Evolutionary conservation across 176 grass and related monocot genomes (phyloP), one percentile per base, ranked within the genome.

Genomic region (Phragmites australis): DNA sequence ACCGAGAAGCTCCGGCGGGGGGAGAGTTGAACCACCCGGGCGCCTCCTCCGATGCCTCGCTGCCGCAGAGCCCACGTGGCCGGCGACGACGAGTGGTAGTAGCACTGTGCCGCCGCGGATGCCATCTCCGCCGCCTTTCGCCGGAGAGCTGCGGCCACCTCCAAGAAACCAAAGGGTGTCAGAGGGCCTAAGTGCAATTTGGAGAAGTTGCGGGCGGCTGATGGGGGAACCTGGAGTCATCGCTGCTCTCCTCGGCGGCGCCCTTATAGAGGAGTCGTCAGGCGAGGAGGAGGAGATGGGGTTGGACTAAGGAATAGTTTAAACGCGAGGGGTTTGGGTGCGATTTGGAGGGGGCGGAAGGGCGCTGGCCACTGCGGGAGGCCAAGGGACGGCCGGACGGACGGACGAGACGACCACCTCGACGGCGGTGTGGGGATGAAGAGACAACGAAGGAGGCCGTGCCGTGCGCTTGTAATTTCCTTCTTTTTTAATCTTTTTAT

Each of bases 101-200:
- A 82, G 52, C 75, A 63, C 44, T 72, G 73, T 32, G 56, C 18
- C 32, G 72, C 78, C 37, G 83, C 6, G 22, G 52, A 83, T 16
- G 68, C 84, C 88, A 82, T 87, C 52, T 45, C 60, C 74, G 37
- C 65, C 72, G 87, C 77, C 87, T 54, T 85, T 26, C 30, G 65
- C 65, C 82, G 77, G 82, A 85, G 87, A 85, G 72, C 87, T 89
- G 73, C 22, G 49, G 65, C 55, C 77, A 85, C 77, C 87, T 89
- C 87, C 82, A 76, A 80, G 62, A 69, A 85, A 76, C 25, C 41
- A 31, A 11, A 23, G 68, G 47, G 25, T 13, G 57, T 68, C 82
- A 18, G n/a, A 68, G 55, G 53, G 16, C 21, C 37, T 29, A 66
- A 9, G 34, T 55, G 66, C 5, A 47, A 83, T 70, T 89, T 9